Evolutionary conservation across 2,329 filamentous ascomycete species (phyloP).

Genomic region (Alternaria hordeiaustralica): DNA sequence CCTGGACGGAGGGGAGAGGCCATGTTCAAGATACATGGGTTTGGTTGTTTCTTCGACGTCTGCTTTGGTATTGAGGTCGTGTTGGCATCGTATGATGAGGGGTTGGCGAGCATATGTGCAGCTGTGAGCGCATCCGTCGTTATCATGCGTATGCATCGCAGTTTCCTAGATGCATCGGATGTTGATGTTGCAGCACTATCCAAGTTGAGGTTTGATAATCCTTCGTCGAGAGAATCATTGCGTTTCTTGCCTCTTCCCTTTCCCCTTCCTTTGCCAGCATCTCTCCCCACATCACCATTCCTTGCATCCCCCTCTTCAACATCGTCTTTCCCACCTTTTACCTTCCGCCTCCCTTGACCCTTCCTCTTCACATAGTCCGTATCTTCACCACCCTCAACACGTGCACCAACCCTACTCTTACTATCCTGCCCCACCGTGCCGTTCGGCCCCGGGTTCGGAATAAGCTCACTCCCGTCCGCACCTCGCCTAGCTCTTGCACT

Average conservation of each 20-base stretch:
- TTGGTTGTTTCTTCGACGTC: constrained; percentile 33
- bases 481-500: constrained; percentile 64
- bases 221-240: constrained; percentile 18
- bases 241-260: constrained; percentile 16
- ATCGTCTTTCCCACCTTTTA: constrained; percentile 14
- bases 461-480: constrained; percentile 59
- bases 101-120: constrained; percentile 50
- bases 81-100: constrained; percentile 5
- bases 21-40: constrained; percentile 67
- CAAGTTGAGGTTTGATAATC: constrained; percentile 12
- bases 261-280: constrained; percentile 10
- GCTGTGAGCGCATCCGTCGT: constrained; percentile 62
- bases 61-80: neutral
- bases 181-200: neutral
- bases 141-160: constrained; percentile 52
- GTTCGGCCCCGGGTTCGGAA: constrained; percentile 46
- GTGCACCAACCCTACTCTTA: neutral
- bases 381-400: constrained; percentile 13
- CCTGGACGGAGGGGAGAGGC: constrained; percentile 67
- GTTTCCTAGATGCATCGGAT: neutral
- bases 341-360: constrained; percentile 41
- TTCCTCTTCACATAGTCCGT: constrained; percentile 42
- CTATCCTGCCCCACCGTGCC: neutral
- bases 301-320: constrained; percentile 8
- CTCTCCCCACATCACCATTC: constrained; percentile 13